A percentile compares a stretch with the other conserved stretches of the same genome.
Evolutionary conservation across 768 basidiomycete species (phyloP).

Genomic region (Mycena floridula): DNA sequence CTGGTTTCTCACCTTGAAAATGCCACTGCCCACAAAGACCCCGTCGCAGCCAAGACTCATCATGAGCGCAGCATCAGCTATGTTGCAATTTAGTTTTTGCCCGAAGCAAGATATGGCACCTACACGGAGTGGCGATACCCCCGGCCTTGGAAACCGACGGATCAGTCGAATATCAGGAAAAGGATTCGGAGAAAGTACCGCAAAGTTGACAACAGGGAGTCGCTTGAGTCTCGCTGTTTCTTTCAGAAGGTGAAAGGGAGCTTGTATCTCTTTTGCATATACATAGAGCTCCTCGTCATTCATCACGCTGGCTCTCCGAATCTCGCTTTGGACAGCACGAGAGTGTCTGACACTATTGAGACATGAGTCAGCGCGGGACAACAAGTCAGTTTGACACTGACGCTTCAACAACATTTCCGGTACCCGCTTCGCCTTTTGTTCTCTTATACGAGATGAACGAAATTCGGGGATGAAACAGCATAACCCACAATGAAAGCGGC

Average conservation of each 20-base stretch:
- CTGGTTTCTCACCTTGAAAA: conserved; percentile 79
- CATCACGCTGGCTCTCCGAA: conserved; percentile 82
- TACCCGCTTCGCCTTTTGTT: conserved; percentile 91
- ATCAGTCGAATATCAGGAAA: conserved; percentile 61
- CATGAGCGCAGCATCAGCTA: conserved; percentile 95
- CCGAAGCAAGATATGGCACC: conserved; percentile 1
- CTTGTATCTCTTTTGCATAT: conserved; percentile 87
- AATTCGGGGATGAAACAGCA: too few species aligned
- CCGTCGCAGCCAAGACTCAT: conserved; percentile 20
- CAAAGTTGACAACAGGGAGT: conserved; percentile 95
- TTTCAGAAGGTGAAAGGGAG: conserved; percentile 93
- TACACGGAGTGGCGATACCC: background rate
- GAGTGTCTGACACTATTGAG: conserved; percentile 69
- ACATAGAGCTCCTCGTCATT: conserved; percentile 92
- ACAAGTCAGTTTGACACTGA: background rate
- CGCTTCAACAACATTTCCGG: conserved; percentile 89
- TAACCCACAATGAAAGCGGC: conserved; percentile 98
- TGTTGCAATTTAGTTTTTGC: background rate
- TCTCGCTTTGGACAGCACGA: conserved; percentile 77
- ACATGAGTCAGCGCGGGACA: background rate
- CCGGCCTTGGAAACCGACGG: too few species aligned
- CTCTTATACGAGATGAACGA: too few species aligned
- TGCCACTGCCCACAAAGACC: conserved; percentile 98
- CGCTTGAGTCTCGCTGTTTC: conserved; percentile 92
- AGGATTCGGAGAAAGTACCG: conserved; percentile 93